These are phyloP conservation scores for Raddia guianensis DNA, from an alignment of 176 grass and related monocot genomes.

Conservation along the genomic window DNA sequence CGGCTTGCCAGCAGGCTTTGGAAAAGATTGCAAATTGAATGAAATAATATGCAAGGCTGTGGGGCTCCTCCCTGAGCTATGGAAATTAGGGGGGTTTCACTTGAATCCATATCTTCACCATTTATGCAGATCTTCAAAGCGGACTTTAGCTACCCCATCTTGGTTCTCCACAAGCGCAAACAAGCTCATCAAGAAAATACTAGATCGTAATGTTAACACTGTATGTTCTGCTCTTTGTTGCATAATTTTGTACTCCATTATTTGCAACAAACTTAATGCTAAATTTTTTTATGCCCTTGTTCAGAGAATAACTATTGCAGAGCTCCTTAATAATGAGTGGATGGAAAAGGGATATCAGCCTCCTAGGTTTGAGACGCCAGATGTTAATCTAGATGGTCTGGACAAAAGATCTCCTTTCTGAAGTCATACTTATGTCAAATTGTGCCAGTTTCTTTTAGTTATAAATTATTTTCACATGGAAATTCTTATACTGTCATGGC, in stretches of 20 bases:
- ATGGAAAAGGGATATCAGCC: slow-evolving; percentile 93
- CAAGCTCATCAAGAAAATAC: slow-evolving; percentile 93
- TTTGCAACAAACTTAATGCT: background rate
- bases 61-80: slow-evolving; percentile 84
- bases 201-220: slow-evolving; percentile 79
- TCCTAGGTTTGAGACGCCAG: slow-evolving; percentile 69
- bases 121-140: slow-evolving; percentile 88
- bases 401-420: too few relatives aligned
- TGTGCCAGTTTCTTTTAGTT: too few relatives aligned
- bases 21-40: slow-evolving; percentile 77
- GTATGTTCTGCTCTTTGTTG: slow-evolving; percentile 40
- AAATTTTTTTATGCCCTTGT: slow-evolving; percentile 21
- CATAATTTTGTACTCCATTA: background rate
- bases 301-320: slow-evolving; percentile 83
- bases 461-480: too few relatives aligned
- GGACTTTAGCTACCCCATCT: slow-evolving; percentile 75
- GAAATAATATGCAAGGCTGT: slow-evolving; percentile 90
- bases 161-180: slow-evolving; percentile 97
- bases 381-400: slow-evolving; percentile 72
- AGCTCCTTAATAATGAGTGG: slow-evolving; percentile 88
- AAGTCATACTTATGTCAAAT: too few relatives aligned
- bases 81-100: slow-evolving; percentile 71
- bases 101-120: slow-evolving; percentile 72
- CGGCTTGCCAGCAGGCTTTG: slow-evolving; percentile 57
- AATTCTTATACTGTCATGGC: too few relatives aligned